Base-by-base conservation (phyloP, 345 rosid genomes). In the Populus deltoides region DNA sequence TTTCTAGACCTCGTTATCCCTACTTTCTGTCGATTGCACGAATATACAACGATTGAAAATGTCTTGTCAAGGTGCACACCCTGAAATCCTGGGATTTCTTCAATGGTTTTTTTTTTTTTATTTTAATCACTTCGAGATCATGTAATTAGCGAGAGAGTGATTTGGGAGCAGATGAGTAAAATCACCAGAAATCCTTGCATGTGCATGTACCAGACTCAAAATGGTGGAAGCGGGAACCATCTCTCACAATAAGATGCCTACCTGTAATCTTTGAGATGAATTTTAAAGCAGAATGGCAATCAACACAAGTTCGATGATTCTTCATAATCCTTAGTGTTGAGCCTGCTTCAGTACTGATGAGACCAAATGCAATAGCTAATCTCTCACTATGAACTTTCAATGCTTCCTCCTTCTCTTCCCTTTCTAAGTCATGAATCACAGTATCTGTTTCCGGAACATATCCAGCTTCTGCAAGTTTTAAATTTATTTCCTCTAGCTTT, bases 121-220 rank as follows among this genome's bases (percentile, higher is more conserved):
- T n/a, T 17, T 16, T 5, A 6, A 6, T 59, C 27, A 59, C 12
- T 59, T 59, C 65, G n/a, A 62, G 11, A 24, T 61, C 29, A 61
- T 8, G 31, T 61, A n/a, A n/a, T 61, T 61, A 27, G 31, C 24
- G 66, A 61, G 63, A 57, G 29, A 57, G 4, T 62, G 66, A 17
- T 51, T 51, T 6, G 57, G 57, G 22, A 51, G 57, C 0, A 51
- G 57, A 51, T 16, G 55, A 49, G 63, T 36, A 31, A 51, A 6
- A 49, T 76, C 72, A 76, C 78, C 78, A 76, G 72, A 66, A 76
- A 67, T 76, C 78, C 15, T 67, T 76, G 78, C 72, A 76, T 35
- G 78, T 33, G 38, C 78, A 76, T 31, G 72, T 66, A 67, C 78
- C 78, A 67, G 72, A 31, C 70, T 76, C n/a, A 67, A 76, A 75